Base-by-base conservation (phyloP, 495 filamentous ascomycete species). In the Tetracladium marchalianum region DNA sequence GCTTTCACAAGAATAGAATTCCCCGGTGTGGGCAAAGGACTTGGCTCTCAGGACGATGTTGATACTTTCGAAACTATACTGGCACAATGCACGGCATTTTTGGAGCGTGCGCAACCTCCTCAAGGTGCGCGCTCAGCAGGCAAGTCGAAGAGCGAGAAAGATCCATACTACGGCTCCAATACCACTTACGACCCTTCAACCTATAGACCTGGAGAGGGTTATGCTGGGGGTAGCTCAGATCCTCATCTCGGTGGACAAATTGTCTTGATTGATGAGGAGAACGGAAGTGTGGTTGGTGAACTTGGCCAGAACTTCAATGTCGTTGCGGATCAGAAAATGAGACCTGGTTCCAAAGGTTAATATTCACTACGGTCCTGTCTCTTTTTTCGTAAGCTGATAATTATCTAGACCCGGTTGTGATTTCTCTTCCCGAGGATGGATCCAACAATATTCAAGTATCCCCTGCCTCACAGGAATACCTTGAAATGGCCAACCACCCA, bases 41-140 rank as follows among this genome's bases (percentile, higher is more conserved):
- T 76, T 44, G 80, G 82, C 19, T 77, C 82, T 2, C 89, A 96
- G 64, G 89, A 96, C 56, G 89, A 96, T 62, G 72, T 95, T 19
- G 89, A 96, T 62, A 96, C 89, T 0, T 96, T 96, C 57, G 89
- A 96, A 69, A 95, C 89, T 2, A 96, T 96, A 44, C 72, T 96
- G 34, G 89, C 89, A 22, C 89, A 96, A 65, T 96, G 89, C 61
- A 96, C 89, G 11, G 88, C 89, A 0, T 96, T 96, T 62, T 73
- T 90, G 8, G 89, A 95, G 57, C 77, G 86, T 32, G 79, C 83
- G 5, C 67, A 79, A 17, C 70, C 78, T 3, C 75, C 83, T 2
- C 73, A 69, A 47, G 63, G 35, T 46, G 46, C 56, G n/a, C 35
- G 53, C 5, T 17, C 9, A 6, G 41, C 31, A 22, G 13, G 10